Evolutionary conservation across 192 early-diverging fungal genomes (phyloP).

Genomic region (Oehlia diaphana): DNA sequence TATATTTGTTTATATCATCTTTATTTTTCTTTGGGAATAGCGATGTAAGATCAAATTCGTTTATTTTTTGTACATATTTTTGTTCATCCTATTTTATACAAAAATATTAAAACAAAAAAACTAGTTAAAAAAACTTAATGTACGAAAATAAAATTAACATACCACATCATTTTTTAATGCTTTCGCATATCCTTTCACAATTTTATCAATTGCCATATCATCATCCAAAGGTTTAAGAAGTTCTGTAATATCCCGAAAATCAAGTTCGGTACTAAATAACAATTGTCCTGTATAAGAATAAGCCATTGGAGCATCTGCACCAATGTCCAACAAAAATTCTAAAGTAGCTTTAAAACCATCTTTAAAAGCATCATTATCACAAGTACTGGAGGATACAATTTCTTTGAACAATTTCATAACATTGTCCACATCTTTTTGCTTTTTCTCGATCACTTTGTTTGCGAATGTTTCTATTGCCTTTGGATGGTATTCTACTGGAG

Average conservation of each 20-base stretch:
- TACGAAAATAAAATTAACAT: neutral
- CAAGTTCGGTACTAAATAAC: conserved; percentile 53
- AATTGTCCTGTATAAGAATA: conserved; percentile 65
- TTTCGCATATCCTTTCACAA: conserved; percentile 7
- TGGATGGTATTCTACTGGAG: conserved; percentile 33
- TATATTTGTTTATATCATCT: conserved; percentile 17
- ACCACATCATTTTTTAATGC: neutral
- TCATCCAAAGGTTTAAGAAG: conserved; percentile 40
- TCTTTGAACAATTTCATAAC: conserved; percentile 56
- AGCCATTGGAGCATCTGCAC: conserved; percentile 69
- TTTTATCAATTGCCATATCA: neutral
- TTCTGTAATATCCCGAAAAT: conserved; percentile 46
- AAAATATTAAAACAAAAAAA: neutral
- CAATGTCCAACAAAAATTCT: conserved; percentile 70
- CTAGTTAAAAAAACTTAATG: neutral
- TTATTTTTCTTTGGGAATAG: neutral
- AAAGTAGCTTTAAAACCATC: conserved; percentile 51
- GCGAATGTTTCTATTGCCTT: conserved; percentile 36
- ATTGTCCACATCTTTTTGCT: conserved; percentile 53
- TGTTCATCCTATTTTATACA: neutral
- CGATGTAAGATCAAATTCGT: conserved; percentile 20
- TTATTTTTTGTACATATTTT: conserved; percentile 4
- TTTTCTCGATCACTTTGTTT: conserved; percentile 49
- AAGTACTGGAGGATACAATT: conserved; percentile 42
- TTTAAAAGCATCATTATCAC: conserved; percentile 54